A percentile compares a stretch with the other conserved stretches of the same genome.
Conservation (phyloP, 2,329 filamentous ascomycete species). For the Tetracladium maxilliforme region DNA sequence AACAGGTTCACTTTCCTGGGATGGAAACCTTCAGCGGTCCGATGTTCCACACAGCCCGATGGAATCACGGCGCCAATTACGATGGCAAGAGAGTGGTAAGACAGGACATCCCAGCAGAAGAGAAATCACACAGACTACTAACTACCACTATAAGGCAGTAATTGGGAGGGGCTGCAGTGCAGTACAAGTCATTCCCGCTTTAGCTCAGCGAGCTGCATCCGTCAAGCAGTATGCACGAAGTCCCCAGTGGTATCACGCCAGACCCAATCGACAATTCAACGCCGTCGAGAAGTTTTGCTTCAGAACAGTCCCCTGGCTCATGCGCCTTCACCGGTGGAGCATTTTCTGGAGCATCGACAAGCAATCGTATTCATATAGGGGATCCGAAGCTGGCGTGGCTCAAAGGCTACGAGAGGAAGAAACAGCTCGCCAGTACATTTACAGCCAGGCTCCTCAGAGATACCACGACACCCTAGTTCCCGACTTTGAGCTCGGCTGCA, state of each 20-base stretch:
- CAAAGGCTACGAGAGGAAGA: constrained; percentile 6
- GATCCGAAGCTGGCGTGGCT: constrained; percentile 8
- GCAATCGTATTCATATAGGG: not conserved
- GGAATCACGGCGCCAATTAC: constrained; percentile 2
- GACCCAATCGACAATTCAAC: constrained; percentile 15
- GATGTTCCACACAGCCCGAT: constrained; percentile 2
- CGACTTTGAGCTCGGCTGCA: constrained; percentile 47
- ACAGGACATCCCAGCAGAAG: constrained; percentile 1
- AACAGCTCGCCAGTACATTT: constrained; percentile 21
- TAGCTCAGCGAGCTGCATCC: not conserved
- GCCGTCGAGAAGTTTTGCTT: constrained; percentile 13
- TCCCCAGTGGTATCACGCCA: constrained; percentile 17
- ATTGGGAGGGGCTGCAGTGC: constrained; percentile 1
- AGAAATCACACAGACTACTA: too few species aligned
- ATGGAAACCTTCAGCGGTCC: constrained; percentile 2
- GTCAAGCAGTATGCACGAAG: constrained; percentile 4
- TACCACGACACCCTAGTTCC: constrained; percentile 48
- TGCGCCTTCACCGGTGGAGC: constrained; percentile 7
- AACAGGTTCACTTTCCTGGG: too few species aligned
- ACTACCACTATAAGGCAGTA: too few species aligned
- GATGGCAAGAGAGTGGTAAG: constrained; percentile 1
- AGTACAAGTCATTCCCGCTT: constrained; percentile 1
- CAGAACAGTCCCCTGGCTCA: constrained; percentile 10
- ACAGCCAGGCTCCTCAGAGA: constrained; percentile 33
- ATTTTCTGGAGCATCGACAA: constrained; percentile 9